Evolutionary conservation across 179 eudicot genomes (phyloP), one percentile per base, ranked within the genome.

Genomic region (Camellia oleifera): DNA sequence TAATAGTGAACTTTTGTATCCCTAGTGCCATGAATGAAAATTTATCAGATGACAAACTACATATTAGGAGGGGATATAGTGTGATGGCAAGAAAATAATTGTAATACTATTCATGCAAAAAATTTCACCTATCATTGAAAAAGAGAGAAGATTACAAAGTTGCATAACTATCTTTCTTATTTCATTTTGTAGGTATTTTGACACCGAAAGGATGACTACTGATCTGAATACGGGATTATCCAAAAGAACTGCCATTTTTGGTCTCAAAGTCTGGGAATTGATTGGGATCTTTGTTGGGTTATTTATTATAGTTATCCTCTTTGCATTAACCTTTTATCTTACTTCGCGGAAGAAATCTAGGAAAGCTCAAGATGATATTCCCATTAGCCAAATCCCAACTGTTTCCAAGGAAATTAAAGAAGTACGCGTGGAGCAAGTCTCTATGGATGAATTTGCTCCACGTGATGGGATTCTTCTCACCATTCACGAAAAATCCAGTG

Each of bases 381-480:
- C 97, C 10, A 74, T 89, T 23, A 89, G 85, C 82, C 96, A 89
- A 88, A 94, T 92, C 61, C 99, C 98, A 50, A 61, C 89, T 11
- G 84, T 91, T 81, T 94, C 96, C 2, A 96, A 94, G 80, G 99
- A 96, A 87, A 96, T 96, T 58, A 94, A 92, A 84, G 99, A 96
- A 87, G 94, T 96, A 18, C 83, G 90, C 65, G 87, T 92, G 9
- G 96, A 92, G 78, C 98, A 91, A 79, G 87, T 90, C 60, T 79
- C 94, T 6, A 61, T 90, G 1, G 85, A 89, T 76, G 86, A 87
- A 52, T 86, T 81, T 82, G 83, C 56, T 80, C 87, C 89, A 42
- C 85, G 83, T 18, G 93, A 94, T 82, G 90, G 94, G 72, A 91
- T 90, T 66, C 90, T 87, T 77, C 84, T 88, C 71, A 91, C 98